Base-by-base conservation (phyloP, 1,284 basidiomycete genomes). In the Rhizopogon hawkerae region DNA sequence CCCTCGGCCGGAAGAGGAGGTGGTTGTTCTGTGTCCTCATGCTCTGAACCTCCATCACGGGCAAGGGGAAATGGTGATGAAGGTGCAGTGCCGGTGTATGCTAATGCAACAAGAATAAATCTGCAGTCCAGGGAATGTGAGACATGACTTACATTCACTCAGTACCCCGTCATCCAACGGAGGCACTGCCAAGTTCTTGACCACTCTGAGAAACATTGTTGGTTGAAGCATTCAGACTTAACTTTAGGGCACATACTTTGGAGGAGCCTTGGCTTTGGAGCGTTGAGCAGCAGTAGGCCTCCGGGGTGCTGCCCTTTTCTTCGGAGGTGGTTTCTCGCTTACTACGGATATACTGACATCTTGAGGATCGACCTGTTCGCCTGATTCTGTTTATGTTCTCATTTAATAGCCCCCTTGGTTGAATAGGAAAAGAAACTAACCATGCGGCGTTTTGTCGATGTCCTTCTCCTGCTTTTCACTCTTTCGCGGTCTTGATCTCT, bases 401-500 rank as follows among this genome's bases (percentile, higher is more conserved):
- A 10, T 29, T 41, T 21, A n/a, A 13, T 21, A 21, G 16, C 7
- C 13, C 8, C 8, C 11, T 43, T 1, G 7, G 16, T n/a, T 21
- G 16, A n/a, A 31, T 47, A 35, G 24, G 45, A 33, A n/a, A 46
- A 24, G 16, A 10, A 47, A 49, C 60, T 53, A 47, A 61, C 65
- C 65, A 42, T 58, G 61, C 13, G 52, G 55, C 53, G 60, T 60
- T 57, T 66, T 68, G 37, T 64, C 65, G 31, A 29, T 38, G 38
- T 66, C 68, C 56, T 60, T 67, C 52, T 66, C 64, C 39, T 56
- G 65, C 46, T 66, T 66, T 45, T 58, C 62, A 66, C 55, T 69
- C 63, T 75, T 79, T 54, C 72, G 73, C 38, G 75, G 65, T 56
- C 76, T 79, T 51, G 72, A 61, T 61, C 78, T 79, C 49, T 66